Conservation (phyloP, 352 stramenopile genomes). For the Phytophthora colocasiae region DNA sequence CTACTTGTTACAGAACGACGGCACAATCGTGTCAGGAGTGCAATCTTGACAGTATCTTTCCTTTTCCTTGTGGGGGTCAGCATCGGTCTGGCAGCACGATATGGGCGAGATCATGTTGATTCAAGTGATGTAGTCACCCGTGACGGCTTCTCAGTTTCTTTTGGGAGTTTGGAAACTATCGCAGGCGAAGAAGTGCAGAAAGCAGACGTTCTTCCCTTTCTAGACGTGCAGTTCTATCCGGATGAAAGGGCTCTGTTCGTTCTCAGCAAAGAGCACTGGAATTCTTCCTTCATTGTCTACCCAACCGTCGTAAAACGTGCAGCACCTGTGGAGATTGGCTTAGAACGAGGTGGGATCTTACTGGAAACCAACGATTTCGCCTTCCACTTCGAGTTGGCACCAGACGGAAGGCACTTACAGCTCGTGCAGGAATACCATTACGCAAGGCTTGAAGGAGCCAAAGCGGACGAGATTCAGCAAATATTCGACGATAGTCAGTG, state of each 20-base stretch:
- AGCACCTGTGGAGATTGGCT: constrained; percentile 42
- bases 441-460: constrained; percentile 41
- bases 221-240: constrained; percentile 46
- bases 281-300: constrained; percentile 75
- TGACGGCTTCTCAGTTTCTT: constrained; percentile 12
- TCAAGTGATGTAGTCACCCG: constrained; percentile 2
- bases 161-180: constrained; percentile 38
- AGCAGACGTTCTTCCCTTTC: constrained; percentile 36
- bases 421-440: constrained; percentile 72
- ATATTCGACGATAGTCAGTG: constrained; percentile 73
- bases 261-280: constrained; percentile 64
- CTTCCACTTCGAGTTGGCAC: constrained; percentile 71
- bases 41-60: constrained; percentile 24
- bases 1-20: constrained; percentile 20
- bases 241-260: constrained; percentile 51
- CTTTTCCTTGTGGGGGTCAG: constrained; percentile 37
- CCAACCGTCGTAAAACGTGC: constrained; percentile 69
- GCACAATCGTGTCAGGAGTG: constrained; percentile 13
- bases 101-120: constrained; percentile 18
- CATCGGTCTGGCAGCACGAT: constrained; percentile 33
- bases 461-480: constrained; percentile 53
- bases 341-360: constrained; percentile 63
- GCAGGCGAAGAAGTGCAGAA: constrained; percentile 29
- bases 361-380: constrained; percentile 66
- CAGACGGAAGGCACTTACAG: constrained; percentile 41